These are phyloP conservation scores for Colletotrichum australisinense DNA, from an alignment of 2,329 filamentous ascomycete species.

Conservation along the genomic window DNA sequence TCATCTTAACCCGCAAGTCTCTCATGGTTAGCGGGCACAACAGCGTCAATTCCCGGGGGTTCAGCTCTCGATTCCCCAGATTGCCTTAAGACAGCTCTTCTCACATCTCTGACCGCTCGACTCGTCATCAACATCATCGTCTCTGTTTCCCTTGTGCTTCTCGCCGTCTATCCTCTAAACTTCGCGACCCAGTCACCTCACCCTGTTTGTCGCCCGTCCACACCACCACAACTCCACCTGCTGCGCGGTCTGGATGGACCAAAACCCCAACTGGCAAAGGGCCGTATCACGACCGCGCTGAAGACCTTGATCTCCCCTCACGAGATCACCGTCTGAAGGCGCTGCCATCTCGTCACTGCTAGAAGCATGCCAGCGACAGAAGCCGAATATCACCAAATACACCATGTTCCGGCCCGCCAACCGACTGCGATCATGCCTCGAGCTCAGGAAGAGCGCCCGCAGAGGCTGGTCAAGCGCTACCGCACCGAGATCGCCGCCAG, in stretches of 20 bases:
- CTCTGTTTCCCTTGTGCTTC: background rate
- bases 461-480: constrained; percentile 77
- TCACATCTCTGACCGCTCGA: background rate
- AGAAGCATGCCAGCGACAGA: constrained; percentile 49
- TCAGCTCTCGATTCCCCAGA: constrained; percentile 38
- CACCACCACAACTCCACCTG: background rate
- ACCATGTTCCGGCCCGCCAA: constrained; percentile 56
- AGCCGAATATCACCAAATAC: constrained; percentile 52
- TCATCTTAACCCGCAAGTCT: constrained; percentile 23
- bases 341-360: constrained; percentile 50
- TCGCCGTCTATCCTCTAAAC: background rate
- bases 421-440: constrained; percentile 56
- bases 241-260: constrained; percentile 35
- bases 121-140: constrained; percentile 12
- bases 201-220: background rate
- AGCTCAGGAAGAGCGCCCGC: constrained; percentile 39
- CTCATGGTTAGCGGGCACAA: constrained; percentile 33
- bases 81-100: background rate
- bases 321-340: constrained; percentile 61
- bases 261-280: constrained; percentile 20
- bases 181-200: background rate
- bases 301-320: constrained; percentile 64
- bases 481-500: constrained; percentile 84
- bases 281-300: constrained; percentile 69
- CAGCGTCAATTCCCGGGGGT: constrained; percentile 34